Base-by-base conservation (phyloP, 129 eudicot species). In the Centrapalus pauciflorus region DNA sequence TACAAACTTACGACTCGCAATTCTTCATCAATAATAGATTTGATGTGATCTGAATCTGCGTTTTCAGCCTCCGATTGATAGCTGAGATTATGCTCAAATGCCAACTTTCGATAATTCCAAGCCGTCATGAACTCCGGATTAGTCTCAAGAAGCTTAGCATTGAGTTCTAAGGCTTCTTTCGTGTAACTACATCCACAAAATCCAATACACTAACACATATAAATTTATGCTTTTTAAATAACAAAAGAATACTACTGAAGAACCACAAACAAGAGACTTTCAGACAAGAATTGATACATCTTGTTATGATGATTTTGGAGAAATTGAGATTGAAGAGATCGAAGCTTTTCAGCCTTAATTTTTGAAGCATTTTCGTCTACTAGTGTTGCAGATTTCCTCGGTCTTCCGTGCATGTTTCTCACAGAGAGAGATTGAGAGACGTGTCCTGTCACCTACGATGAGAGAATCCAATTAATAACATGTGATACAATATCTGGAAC, bases 91-190 rank as follows among this genome's bases (percentile, higher is more conserved):
- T 79, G 43, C 14, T 83, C 76, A 28, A 93, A 84, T 17, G 95
- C 95, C 14, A 86, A 76, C 70, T 93, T 93, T 19, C 96, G 81
- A 57, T 84, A 93, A 72, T 93, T 93, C 99, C 99, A 93, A 33
- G 87, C 99, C 0, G 96, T 83, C 74, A 80, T 67, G 46, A 74
- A 82, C 81, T 93, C 99, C 0, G 96, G 99, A 75, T 93, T 93
- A 4, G 67, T 65, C 64, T 79, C 87, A 23, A 89, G 40, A 11
- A 93, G 92, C 77, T 84, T 84, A 3, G 95, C 85, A 30, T 80
- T 88, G 21, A 82, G 35, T 14, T 80, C 90, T 23, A 89, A 63
- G 35, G 96, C 99, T 81, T 93, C 96, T 72, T 84, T 80, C 2
- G 96, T 85, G 78, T 88, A 93, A 7, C 99, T 93, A 65, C 57